Conservation (phyloP, 2,329 filamentous ascomycete species). For the Penicillium concentricum region DNA sequence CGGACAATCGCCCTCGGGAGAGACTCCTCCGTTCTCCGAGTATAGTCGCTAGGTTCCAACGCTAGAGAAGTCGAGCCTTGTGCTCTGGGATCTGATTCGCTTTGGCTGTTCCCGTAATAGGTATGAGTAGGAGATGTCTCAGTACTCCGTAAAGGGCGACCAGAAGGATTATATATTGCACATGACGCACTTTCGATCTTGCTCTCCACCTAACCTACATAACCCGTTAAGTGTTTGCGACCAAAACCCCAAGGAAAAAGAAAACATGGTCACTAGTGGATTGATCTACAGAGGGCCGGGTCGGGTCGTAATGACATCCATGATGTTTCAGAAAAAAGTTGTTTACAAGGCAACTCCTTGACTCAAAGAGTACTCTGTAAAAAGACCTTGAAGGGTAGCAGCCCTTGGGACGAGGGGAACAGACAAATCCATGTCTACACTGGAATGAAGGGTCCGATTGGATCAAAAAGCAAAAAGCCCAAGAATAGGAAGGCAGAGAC, state of each 20-base stretch:
- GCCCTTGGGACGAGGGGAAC: neutral
- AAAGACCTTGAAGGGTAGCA: neutral
- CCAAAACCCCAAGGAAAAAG: neutral
- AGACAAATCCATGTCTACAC: neutral
- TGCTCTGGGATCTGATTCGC: neutral
- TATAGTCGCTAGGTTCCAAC: neutral
- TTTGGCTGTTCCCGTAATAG: neutral
- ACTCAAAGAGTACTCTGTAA: neutral
- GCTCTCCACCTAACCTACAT: neutral
- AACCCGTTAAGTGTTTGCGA: neutral
- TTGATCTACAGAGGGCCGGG: neutral
- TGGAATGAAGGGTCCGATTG: neutral
- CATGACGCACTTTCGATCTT: neutral
- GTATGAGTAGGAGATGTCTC: neutral
- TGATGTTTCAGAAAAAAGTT: neutral
- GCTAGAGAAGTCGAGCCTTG: conserved; percentile 5
- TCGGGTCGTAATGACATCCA: neutral
- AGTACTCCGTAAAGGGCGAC: too few species aligned
- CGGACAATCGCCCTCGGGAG: neutral
- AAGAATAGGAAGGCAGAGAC: neutral
- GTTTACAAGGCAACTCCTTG: neutral
- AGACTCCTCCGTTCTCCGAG: neutral
- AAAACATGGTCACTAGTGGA: neutral
- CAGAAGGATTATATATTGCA: neutral
- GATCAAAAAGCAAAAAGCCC: neutral